phyloP scores from a whole-genome alignment of 108 stramenopile genomes.

The Pelagomonas calceolata region DNA sequence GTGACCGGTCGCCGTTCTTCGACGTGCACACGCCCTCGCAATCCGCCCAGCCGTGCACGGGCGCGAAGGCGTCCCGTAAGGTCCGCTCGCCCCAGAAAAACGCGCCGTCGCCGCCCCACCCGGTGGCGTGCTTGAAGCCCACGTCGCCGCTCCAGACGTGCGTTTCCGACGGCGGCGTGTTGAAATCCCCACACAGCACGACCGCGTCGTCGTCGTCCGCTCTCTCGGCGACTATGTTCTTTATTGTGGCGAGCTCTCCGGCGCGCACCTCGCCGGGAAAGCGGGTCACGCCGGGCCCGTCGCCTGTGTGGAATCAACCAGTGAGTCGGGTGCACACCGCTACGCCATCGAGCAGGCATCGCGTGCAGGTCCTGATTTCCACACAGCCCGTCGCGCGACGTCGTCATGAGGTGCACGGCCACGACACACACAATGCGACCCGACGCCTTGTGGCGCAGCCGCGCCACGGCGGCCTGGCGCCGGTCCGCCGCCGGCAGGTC shows the following conservation, averaged over 20 bases:
- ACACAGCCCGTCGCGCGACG: constrained; percentile 16
- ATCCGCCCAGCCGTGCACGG: constrained; percentile 12
- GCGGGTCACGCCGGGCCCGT: neutral
- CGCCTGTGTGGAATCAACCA: no score
- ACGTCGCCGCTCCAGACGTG: constrained; percentile 5
- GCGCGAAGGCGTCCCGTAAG: constrained; percentile 9
- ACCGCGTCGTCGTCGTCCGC: constrained; percentile 1
- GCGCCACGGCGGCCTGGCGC: constrained; percentile 13
- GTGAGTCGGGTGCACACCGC: no score
- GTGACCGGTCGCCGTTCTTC: constrained; percentile 11
- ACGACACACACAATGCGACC: constrained; percentile 2
- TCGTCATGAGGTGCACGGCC: constrained; percentile 22
- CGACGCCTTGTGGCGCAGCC: constrained; percentile 9
- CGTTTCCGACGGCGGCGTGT: constrained; percentile 6
- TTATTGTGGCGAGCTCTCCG: constrained; percentile 4
- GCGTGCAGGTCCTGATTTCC: no score
- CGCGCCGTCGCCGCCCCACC: constrained; percentile 5
- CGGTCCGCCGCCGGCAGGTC: constrained; percentile 16
- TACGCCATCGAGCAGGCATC: no score
- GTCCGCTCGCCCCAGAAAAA: neutral
- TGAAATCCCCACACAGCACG: constrained; percentile 16
- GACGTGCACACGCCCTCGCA: constrained; percentile 17
- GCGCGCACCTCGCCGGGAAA: constrained; percentile 24
- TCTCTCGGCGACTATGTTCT: neutral
- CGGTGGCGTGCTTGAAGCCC: neutral